Percentiles rank a stretch among this genome's conserved stretches.
phyloP scores from a whole-genome alignment of 352 stramenopile genomes.

The Hyaloperonospora arabidopsidis region DNA sequence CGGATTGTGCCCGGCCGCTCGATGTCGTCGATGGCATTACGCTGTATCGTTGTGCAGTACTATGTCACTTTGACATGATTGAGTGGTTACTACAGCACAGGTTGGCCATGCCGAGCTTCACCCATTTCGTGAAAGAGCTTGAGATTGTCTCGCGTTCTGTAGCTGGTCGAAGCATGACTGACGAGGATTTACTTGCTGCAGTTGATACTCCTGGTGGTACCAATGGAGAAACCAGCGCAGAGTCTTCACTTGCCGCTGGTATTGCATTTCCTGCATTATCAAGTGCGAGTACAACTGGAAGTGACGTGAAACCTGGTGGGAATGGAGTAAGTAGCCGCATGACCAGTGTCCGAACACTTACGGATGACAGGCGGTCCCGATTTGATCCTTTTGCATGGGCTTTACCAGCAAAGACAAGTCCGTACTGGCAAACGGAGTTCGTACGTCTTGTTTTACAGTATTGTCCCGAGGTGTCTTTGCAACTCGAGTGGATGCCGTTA shows the following conservation, averaged over 20 bases:
- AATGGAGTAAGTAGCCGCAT: slow-evolving; percentile 4
- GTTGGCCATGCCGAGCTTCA: slow-evolving; percentile 14
- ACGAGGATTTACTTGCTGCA: slow-evolving; percentile 13
- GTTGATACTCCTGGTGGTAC: slow-evolving; percentile 1
- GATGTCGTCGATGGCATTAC: slow-evolving; percentile 22
- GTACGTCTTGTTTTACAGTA: slow-evolving; percentile 20
- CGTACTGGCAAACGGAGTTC: slow-evolving; percentile 25
- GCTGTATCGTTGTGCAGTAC: slow-evolving; percentile 20
- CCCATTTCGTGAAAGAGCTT: slow-evolving; percentile 19
- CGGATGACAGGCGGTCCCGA: slow-evolving; percentile 10
- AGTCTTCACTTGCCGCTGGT: no score
- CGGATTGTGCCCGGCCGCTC: slow-evolving; percentile 9
- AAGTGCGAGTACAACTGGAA: slow-evolving; percentile 10
- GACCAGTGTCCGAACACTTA: slow-evolving; percentile 2
- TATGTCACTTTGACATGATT: slow-evolving; percentile 20
- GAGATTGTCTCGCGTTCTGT: slow-evolving; percentile 25
- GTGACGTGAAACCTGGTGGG: neutral
- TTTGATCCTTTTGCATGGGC: slow-evolving; percentile 28
- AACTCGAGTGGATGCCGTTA: slow-evolving; percentile 28
- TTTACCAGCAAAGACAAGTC: slow-evolving; percentile 23
- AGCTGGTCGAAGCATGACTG: slow-evolving; percentile 11
- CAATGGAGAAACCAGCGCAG: slow-evolving; percentile 1
- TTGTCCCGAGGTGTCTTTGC: slow-evolving; percentile 13
- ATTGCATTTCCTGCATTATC: neutral
- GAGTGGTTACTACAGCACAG: slow-evolving; percentile 27